A percentile compares a stretch with the other conserved stretches of the same genome.
Evolutionary conservation across 2,329 filamentous ascomycete genomes (phyloP).

Genomic region (Neopestalotiopsis sp.): DNA sequence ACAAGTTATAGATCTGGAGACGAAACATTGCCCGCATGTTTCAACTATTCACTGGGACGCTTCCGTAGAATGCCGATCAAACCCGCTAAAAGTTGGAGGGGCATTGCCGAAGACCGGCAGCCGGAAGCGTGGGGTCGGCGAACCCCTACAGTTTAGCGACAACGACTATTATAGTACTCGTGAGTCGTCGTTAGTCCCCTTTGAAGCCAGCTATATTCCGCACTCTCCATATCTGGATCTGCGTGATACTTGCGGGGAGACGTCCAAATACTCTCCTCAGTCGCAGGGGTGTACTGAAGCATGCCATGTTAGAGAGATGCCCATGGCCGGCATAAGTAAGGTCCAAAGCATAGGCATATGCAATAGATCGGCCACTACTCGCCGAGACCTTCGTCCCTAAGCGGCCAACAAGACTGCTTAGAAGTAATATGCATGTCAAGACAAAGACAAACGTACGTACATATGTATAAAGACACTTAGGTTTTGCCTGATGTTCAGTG

Average conservation of each 20-base stretch:
- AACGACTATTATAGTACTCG: background rate
- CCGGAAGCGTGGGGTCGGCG: constrained; percentile 1
- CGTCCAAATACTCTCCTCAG: too few relatives aligned
- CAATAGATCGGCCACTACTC: too few relatives aligned
- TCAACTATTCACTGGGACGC: background rate
- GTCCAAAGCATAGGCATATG: too few relatives aligned
- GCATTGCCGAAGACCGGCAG: constrained; percentile 16
- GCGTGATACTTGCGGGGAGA: too few relatives aligned
- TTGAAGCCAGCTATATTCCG: background rate
- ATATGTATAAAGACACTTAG: too few relatives aligned
- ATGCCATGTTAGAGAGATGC: too few relatives aligned
- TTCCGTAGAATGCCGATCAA: constrained; percentile 14
- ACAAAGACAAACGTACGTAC: background rate
- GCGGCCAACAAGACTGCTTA: background rate
- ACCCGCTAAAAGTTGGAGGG: constrained; percentile 10
- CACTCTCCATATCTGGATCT: too few relatives aligned
- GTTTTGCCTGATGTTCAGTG: too few relatives aligned
- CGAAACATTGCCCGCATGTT: background rate
- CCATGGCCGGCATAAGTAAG: too few relatives aligned
- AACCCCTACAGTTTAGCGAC: background rate
- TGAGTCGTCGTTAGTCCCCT: background rate
- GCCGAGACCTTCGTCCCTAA: background rate
- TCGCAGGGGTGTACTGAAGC: too few relatives aligned
- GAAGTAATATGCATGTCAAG: background rate
- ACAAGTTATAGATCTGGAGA: background rate